A percentile compares a stretch with the other conserved stretches of the same genome.
These are phyloP conservation scores for Stenogyne calaminthoides DNA, from an alignment of 305 asterid species.

Conservation along the genomic window DNA sequence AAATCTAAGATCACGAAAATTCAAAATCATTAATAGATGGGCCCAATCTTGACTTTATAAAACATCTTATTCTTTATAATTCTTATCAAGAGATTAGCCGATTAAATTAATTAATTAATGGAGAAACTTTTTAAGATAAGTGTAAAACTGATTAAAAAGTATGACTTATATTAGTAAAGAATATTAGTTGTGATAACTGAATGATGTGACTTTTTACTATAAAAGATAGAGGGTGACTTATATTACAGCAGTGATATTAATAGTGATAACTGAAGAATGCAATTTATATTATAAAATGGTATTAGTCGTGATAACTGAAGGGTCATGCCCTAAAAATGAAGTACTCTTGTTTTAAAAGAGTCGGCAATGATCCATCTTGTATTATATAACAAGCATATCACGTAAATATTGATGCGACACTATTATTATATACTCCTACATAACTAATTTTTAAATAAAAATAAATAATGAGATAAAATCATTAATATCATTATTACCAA, in stretches of 20 bases:
- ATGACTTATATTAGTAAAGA: no score
- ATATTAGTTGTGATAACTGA: no score
- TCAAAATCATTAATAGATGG: neutral
- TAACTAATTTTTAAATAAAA: neutral
- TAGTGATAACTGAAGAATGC: no score
- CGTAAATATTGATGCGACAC: neutral
- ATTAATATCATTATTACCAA: neutral
- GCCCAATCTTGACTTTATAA: constrained; percentile 20
- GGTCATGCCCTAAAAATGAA: no score
- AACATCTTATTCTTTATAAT: neutral
- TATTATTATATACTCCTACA: neutral
- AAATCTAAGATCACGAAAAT: neutral
- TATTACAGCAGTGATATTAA: no score
- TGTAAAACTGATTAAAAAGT: no score
- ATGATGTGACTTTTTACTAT: no score
- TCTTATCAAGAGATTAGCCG: neutral
- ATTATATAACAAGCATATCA: neutral
- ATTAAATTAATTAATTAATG: neutral
- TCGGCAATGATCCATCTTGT: neutral
- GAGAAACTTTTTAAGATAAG: neutral
- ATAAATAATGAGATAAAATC: neutral
- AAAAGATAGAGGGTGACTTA: no score
- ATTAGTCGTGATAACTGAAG: no score
- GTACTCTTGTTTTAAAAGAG: no score
- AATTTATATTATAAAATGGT: no score